Conservation (phyloP, 2,329 filamentous ascomycete species). For the Paracorniculantispora psalliotae region DNA sequence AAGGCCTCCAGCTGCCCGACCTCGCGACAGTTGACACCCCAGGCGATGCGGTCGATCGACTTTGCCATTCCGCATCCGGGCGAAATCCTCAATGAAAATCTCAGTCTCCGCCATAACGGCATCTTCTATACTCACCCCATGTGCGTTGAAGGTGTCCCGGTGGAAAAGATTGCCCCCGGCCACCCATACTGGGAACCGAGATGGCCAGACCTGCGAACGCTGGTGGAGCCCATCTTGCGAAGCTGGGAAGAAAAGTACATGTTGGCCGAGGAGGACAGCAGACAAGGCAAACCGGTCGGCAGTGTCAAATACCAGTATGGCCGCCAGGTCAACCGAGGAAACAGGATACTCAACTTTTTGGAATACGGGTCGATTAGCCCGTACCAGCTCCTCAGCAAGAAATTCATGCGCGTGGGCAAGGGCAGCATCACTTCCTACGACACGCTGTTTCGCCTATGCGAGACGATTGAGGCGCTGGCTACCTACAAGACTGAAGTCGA, state of each 20-base stretch:
- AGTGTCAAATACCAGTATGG: slow-evolving; percentile 49
- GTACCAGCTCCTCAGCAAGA: slow-evolving; percentile 51
- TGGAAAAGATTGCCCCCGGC: slow-evolving; percentile 6
- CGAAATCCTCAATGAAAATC: slow-evolving; percentile 42
- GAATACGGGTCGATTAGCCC: slow-evolving; percentile 48
- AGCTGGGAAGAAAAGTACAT: slow-evolving; percentile 46
- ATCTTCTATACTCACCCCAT: slow-evolving; percentile 44
- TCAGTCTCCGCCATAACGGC: slow-evolving; percentile 46
- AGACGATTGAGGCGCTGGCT: slow-evolving; percentile 48
- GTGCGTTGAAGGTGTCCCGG: slow-evolving; percentile 7
- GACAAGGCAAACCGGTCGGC: slow-evolving; percentile 29
- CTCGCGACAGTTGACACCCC: not conserved
- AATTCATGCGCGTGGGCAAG: slow-evolving; percentile 39
- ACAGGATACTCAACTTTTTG: slow-evolving; percentile 48
- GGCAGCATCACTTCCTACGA: slow-evolving; percentile 47
- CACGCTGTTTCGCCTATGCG: slow-evolving; percentile 51
- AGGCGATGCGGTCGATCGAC: not conserved
- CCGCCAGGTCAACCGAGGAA: slow-evolving; percentile 52
- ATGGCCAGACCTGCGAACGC: slow-evolving; percentile 43
- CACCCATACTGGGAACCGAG: slow-evolving; percentile 52
- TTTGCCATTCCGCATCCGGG: not conserved
- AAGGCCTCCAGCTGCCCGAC: not conserved
- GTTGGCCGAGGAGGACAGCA: slow-evolving; percentile 28
- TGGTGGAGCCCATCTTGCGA: slow-evolving; percentile 39
- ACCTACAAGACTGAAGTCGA: slow-evolving; percentile 49